A percentile compares a stretch with the other conserved stretches of the same genome.
These are phyloP conservation scores for Alternaria hordeiaustralica DNA, from an alignment of 2,329 filamentous ascomycete species.

Conservation along the genomic window DNA sequence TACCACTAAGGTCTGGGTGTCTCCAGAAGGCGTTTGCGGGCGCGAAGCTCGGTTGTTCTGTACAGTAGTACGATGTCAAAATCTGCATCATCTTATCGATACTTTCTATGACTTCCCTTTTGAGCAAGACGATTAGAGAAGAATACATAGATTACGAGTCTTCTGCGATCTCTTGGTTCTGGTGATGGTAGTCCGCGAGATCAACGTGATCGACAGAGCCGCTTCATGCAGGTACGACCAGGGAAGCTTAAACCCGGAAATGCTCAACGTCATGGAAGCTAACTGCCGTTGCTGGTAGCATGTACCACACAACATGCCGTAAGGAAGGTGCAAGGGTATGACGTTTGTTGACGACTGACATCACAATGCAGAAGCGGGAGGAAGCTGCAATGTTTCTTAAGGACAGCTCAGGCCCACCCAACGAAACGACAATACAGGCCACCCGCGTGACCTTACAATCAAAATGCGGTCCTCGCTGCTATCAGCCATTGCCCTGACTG, in stretches of 20 bases:
- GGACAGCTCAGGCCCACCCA: background rate
- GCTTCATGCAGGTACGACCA: conserved; percentile 6
- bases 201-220: background rate
- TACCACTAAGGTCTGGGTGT: background rate
- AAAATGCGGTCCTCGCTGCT: background rate
- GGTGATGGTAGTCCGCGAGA: background rate
- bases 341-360: conserved; percentile 4
- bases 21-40: background rate
- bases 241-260: conserved; percentile 3
- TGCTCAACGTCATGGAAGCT: conserved; percentile 8
- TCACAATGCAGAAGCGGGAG: background rate
- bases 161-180: background rate
- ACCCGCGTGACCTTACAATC: too few species aligned
- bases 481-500: background rate
- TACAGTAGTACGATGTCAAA: background rate
- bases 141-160: background rate
- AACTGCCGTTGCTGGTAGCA: background rate
- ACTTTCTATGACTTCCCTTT: background rate
- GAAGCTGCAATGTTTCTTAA: background rate
- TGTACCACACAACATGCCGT: background rate
- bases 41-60: background rate
- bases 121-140: background rate
- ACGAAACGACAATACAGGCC: background rate
- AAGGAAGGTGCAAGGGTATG: background rate
- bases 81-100: background rate